Evolutionary conservation across 148 eudicot species (phyloP).

Genomic region (Rhododendron simsii): DNA sequence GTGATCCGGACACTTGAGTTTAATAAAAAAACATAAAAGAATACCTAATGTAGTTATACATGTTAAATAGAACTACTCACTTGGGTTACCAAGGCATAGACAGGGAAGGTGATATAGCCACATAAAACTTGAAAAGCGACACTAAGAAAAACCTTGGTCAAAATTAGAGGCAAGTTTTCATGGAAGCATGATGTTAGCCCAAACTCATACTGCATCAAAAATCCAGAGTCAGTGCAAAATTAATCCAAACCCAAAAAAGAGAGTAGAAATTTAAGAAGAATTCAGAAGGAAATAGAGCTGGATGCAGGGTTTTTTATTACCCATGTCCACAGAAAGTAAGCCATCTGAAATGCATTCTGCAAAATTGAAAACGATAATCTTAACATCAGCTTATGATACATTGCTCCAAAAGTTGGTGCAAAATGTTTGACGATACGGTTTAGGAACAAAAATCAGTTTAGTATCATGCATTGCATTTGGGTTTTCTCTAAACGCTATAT

Average conservation of each 20-base stretch:
- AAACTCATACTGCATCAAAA: slow-evolving; percentile 14
- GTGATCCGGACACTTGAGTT: too few species aligned
- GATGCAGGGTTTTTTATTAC: background rate
- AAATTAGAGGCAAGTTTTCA: slow-evolving; percentile 9
- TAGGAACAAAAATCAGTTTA: too few species aligned
- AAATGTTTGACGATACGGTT: background rate
- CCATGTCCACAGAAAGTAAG: slow-evolving; percentile 21
- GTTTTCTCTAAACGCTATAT: too few species aligned
- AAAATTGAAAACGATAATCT: background rate
- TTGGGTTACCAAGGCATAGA: slow-evolving; percentile 17
- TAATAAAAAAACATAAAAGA: background rate
- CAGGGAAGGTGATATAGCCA: slow-evolving; percentile 17
- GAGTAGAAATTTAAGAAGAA: background rate
- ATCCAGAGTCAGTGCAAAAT: background rate
- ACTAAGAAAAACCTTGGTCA: slow-evolving; percentile 13
- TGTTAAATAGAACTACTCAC: background rate
- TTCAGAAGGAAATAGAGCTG: background rate
- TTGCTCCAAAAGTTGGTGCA: background rate
- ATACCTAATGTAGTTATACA: background rate
- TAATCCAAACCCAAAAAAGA: background rate
- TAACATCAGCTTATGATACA: background rate
- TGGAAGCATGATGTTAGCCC: slow-evolving; percentile 16
- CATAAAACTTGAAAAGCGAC: slow-evolving; percentile 11
- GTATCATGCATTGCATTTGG: too few species aligned
- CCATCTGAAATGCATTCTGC: slow-evolving; percentile 20